Conservation (phyloP, 2,329 filamentous ascomycete genomes). For the Chaetomiaceae sp. region DNA sequence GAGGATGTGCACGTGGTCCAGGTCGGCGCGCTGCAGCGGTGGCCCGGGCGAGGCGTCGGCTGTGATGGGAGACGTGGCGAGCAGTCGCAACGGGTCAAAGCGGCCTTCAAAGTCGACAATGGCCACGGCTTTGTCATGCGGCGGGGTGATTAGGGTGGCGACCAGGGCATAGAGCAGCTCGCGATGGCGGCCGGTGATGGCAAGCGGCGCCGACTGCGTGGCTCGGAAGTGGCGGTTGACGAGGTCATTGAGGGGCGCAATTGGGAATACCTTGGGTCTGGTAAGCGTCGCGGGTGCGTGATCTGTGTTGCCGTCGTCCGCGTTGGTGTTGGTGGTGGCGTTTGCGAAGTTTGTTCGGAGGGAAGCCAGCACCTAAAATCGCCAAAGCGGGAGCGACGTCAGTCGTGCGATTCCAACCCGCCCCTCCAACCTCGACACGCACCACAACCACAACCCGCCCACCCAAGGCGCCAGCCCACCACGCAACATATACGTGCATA, state of each 20-base stretch:
- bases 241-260: conserved; percentile 43
- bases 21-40: conserved; percentile 28
- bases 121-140: conserved; percentile 43
- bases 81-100: conserved; percentile 48
- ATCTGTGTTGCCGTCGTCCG: conserved; percentile 14
- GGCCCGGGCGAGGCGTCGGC: not conserved
- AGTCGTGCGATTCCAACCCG: not conserved
- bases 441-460: not conserved
- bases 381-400: not conserved
- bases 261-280: conserved; percentile 28
- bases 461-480: not conserved
- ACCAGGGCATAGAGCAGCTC: conserved; percentile 52
- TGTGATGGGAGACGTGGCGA: conserved; percentile 22
- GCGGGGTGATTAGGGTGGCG: conserved; percentile 43
- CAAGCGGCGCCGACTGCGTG: conserved; percentile 42
- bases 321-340: conserved; percentile 11
- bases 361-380: conserved; percentile 24
- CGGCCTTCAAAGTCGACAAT: conserved; percentile 50
- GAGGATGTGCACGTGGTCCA: conserved; percentile 42
- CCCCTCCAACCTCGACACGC: not conserved
- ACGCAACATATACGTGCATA: conserved; percentile 29
- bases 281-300: not conserved
- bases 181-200: conserved; percentile 46
- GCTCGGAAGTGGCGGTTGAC: conserved; percentile 41
- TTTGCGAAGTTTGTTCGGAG: conserved; percentile 22